Percentiles rank a stretch among this genome's conserved stretches.
Conservation (phyloP, 306 rosid species). For the Lathyrus oleraceus region DNA sequence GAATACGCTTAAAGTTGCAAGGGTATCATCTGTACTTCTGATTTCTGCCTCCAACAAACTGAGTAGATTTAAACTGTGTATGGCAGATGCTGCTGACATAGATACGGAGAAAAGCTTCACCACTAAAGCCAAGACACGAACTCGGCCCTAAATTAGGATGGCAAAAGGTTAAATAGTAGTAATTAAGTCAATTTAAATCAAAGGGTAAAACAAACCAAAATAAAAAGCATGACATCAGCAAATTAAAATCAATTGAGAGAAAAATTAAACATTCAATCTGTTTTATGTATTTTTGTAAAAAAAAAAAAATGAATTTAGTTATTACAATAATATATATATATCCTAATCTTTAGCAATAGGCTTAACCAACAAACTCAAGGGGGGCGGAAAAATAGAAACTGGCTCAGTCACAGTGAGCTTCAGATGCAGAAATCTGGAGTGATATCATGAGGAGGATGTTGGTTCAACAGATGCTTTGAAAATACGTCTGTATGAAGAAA, state of each 20-base stretch:
- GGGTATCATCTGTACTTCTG: slow-evolving; percentile 67
- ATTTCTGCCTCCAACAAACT: slow-evolving; percentile 73
- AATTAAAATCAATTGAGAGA: neutral
- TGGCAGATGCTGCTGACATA: slow-evolving; percentile 59
- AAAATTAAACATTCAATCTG: neutral
- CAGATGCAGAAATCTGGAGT: too few relatives aligned
- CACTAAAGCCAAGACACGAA: slow-evolving; percentile 80
- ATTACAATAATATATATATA: too few relatives aligned
- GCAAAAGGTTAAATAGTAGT: slow-evolving; percentile 24
- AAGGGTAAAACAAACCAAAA: neutral
- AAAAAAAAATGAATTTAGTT: too few relatives aligned
- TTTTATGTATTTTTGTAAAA: too few relatives aligned
- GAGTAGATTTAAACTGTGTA: slow-evolving; percentile 68
- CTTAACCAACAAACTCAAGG: too few relatives aligned
- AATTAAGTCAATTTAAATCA: slow-evolving; percentile 28
- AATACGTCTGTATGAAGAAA: too few relatives aligned
- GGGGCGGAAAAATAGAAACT: too few relatives aligned
- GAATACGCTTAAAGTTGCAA: slow-evolving; percentile 74
- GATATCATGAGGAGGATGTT: too few relatives aligned
- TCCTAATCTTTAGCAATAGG: too few relatives aligned
- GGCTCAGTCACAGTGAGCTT: too few relatives aligned
- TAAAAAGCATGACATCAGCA: neutral
- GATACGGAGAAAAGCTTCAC: slow-evolving; percentile 90
- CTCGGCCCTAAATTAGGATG: slow-evolving; percentile 66
- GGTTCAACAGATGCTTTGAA: too few relatives aligned